These are phyloP conservation scores for Pseudogymnoascus sp. DNA, from an alignment of 2,329 filamentous ascomycete species.

Conservation along the genomic window DNA sequence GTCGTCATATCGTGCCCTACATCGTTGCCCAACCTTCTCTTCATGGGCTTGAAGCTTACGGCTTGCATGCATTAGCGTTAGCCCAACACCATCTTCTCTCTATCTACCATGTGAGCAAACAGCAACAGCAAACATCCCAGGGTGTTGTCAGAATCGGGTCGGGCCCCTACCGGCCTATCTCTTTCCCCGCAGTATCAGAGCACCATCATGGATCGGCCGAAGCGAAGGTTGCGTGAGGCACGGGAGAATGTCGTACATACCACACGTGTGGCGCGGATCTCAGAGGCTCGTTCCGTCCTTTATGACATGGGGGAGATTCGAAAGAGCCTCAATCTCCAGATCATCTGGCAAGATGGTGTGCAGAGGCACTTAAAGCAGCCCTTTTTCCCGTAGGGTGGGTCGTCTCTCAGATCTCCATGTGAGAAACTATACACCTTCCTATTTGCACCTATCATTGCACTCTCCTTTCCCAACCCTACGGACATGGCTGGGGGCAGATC, in stretches of 20 bases:
- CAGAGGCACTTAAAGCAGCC: neutral
- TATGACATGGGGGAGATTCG: neutral
- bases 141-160: neutral
- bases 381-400: neutral
- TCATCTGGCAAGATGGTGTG: neutral
- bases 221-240: neutral
- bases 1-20: constrained; percentile 1
- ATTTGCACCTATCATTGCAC: neutral
- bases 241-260: neutral
- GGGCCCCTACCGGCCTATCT: neutral
- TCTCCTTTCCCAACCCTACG: neutral
- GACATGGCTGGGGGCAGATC: neutral
- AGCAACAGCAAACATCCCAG: neutral
- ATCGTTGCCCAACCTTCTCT: neutral
- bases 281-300: neutral
- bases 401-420: neutral
- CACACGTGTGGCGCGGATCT: neutral
- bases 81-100: neutral
- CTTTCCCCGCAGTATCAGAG: neutral
- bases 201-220: neutral
- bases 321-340: neutral
- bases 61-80: neutral
- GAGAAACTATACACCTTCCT: neutral
- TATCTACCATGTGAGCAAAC: neutral
- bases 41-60: neutral